Evolutionary conservation across 768 basidiomycete species (phyloP), one percentile per base, ranked within the genome.

Genomic region (Gloeophyllum trabeum): DNA sequence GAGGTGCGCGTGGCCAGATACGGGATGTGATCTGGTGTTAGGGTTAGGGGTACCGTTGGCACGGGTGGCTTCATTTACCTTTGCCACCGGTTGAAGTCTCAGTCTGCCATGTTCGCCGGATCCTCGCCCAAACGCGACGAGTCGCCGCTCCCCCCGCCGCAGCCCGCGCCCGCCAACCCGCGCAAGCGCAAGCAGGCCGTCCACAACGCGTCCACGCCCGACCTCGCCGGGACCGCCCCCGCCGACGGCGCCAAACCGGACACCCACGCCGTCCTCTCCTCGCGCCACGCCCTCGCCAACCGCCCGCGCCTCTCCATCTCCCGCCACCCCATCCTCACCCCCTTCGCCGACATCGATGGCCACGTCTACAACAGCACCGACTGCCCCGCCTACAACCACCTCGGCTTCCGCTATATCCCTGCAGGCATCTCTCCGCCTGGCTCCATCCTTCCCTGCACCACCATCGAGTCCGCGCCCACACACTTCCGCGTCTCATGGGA

Each of bases 401-500:
- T 86, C 41, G 82, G 82, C 6, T 89, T 78, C 50, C 79, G 87
- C 35, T 90, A 90, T 48, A 68, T 76, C 6, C 86, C 87, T 20
- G 86, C 86, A 0, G 86, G 87, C 38, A 76, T 87, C 48, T 71
- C 75, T 19, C 72, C 71, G 0, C 67, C 66, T 6, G 78, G 76
- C 13, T 69, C 69, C 43, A 37, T 37, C 6, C 55, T 74, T 10
- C 70, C 82, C 12, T 90, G 83, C 53, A 75, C 86, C 12, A 83
- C 83, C 2, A 89, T 91, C 52, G 87, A 91, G 62, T 80, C 76
- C 52, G 70, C 71, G 13, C 91, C 91, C 0, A 69, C 73, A 1
- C 59, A 62, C 4, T 81, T 70, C 56, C 73, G 89, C 39, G 74
- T 90, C 46, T 81, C 82, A 54, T 94, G 91, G 91, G 90, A 93